These are phyloP conservation scores for Eragrostis nindensis DNA, from an alignment of 176 grass and related monocot genomes.

Conservation along the genomic window DNA sequence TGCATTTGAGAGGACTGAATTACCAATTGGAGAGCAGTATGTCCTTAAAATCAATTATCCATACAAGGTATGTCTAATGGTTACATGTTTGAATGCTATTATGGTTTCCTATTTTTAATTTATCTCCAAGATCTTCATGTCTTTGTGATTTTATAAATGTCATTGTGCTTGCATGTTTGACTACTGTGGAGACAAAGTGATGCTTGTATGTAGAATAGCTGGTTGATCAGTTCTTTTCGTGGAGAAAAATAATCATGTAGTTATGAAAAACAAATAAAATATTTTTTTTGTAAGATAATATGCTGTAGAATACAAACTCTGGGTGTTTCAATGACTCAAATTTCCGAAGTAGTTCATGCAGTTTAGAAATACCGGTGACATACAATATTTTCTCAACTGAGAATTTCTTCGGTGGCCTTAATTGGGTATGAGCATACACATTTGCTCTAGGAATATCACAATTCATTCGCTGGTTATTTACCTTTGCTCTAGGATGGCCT, in stretches of 20 bases:
- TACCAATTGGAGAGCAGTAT: slow-evolving; percentile 86
- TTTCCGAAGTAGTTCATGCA: too few relatives aligned
- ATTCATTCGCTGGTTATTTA: too few relatives aligned
- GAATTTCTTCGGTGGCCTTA: too few relatives aligned
- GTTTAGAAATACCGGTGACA: too few relatives aligned
- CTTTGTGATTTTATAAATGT: background rate
- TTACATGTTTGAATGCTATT: slow-evolving; percentile 15
- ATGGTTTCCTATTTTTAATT: too few relatives aligned
- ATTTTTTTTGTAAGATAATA: too few relatives aligned
- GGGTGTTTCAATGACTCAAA: background rate
- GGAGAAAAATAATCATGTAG: background rate
- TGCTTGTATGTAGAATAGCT: background rate
- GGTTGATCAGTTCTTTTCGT: background rate
- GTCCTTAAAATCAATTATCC: slow-evolving; percentile 97
- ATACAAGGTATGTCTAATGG: slow-evolving; percentile 64
- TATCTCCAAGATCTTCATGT: background rate
- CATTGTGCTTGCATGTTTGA: slow-evolving; percentile 6
- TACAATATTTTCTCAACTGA: too few relatives aligned
- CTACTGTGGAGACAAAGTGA: background rate
- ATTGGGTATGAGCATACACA: too few relatives aligned
- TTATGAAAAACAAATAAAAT: background rate
- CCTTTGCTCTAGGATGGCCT: too few relatives aligned
- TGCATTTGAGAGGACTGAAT: slow-evolving; percentile 90
- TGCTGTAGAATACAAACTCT: background rate
- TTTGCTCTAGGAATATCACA: too few relatives aligned